Percentiles rank a stretch among this genome's conserved stretches.
These are phyloP conservation scores for Penstemon davidsonii DNA, from an alignment of 257 asterid genomes.

Conservation along the genomic window DNA sequence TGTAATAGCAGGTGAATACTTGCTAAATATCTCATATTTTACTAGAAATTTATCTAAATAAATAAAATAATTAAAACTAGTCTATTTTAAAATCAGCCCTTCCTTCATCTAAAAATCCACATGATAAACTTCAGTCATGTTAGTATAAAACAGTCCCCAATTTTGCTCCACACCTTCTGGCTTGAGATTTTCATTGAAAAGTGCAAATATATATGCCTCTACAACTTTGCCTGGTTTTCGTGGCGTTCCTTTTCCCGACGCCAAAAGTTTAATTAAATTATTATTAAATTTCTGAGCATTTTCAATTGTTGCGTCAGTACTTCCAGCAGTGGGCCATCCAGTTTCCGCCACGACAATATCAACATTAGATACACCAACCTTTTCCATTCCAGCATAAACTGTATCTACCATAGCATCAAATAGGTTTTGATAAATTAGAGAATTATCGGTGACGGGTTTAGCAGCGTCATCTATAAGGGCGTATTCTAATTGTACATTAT, in stretches of 20 bases:
- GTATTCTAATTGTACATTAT: slow-evolving; percentile 29
- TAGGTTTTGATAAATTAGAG: slow-evolving; percentile 28
- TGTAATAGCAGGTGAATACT: too few species aligned
- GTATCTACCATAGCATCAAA: slow-evolving; percentile 50
- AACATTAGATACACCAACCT: slow-evolving; percentile 23
- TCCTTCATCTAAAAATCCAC: slow-evolving; percentile 18
- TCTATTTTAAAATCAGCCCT: background rate
- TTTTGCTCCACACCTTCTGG: slow-evolving; percentile 34
- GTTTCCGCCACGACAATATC: slow-evolving; percentile 45
- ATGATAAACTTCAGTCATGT: slow-evolving; percentile 46
- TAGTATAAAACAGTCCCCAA: slow-evolving; percentile 38
- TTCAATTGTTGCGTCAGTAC: slow-evolving; percentile 33
- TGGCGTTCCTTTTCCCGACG: slow-evolving; percentile 49
- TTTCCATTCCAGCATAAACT: slow-evolving; percentile 43
- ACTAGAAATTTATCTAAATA: too few species aligned
- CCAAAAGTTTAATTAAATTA: slow-evolving; percentile 34
- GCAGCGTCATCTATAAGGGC: slow-evolving; percentile 29
- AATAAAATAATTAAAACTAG: too few species aligned
- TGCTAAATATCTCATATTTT: background rate
- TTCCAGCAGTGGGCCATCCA: slow-evolving; percentile 56
- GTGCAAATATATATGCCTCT: slow-evolving; percentile 41
- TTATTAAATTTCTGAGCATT: slow-evolving; percentile 39
- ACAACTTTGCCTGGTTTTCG: slow-evolving; percentile 35
- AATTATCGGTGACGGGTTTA: background rate
- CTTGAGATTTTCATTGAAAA: slow-evolving; percentile 45